Conservation (phyloP, 140 eudicot species). For the Cichorium intybus region DNA sequence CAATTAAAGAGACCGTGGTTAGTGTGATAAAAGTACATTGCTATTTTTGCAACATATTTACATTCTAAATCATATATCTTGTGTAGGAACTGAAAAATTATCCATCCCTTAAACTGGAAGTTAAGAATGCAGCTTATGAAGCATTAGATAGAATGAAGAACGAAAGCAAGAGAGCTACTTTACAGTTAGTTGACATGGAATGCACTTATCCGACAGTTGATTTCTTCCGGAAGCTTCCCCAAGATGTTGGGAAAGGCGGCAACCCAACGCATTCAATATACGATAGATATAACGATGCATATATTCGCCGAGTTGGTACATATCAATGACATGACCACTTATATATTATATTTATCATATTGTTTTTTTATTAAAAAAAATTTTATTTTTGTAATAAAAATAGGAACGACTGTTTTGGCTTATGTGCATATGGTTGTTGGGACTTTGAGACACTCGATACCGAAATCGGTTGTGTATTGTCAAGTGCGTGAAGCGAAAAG, state of each 20-base stretch:
- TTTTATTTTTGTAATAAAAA: background rate
- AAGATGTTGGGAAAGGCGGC: slow-evolving; percentile 93
- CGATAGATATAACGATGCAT: slow-evolving; percentile 86
- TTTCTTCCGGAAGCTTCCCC: slow-evolving; percentile 96
- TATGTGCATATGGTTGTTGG: slow-evolving; percentile 94
- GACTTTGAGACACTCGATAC: slow-evolving; percentile 76
- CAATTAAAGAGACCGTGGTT: slow-evolving; percentile 76
- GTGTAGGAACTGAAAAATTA: slow-evolving; percentile 86
- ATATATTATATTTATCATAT: background rate
- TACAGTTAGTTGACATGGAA: slow-evolving; percentile 98
- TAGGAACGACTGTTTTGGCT: slow-evolving; percentile 81
- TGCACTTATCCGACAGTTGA: slow-evolving; percentile 87
- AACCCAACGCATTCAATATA: slow-evolving; percentile 91
- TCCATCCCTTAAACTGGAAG: slow-evolving; percentile 84
- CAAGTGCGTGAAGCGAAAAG: slow-evolving; percentile 99
- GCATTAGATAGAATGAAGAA: slow-evolving; percentile 80
- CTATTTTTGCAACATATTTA: background rate
- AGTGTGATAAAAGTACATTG: slow-evolving; percentile 22
- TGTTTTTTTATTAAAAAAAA: background rate
- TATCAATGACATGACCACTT: background rate
- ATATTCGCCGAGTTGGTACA: slow-evolving; percentile 86
- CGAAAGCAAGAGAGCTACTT: slow-evolving; percentile 84
- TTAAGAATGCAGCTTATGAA: slow-evolving; percentile 70
- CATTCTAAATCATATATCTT: background rate
- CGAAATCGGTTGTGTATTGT: slow-evolving; percentile 88